Conservation (phyloP, 148 eudicot genomes). For the Euryodendron excelsum region DNA sequence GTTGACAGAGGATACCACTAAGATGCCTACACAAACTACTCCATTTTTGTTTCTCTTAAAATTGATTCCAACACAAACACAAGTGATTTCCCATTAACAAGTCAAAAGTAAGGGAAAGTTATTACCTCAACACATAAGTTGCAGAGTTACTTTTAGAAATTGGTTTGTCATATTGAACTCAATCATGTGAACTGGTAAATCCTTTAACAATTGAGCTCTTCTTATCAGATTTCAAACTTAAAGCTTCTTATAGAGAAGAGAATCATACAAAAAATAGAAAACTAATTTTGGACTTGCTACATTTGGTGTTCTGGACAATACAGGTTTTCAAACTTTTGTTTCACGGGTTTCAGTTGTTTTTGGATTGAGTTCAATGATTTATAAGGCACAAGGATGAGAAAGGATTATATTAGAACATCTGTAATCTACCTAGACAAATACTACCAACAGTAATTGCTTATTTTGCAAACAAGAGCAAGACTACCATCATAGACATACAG, state of each 20-base stretch:
- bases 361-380: no score
- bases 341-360: no score
- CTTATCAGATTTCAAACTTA: neutral
- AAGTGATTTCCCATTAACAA: neutral
- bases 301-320: no score
- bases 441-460: neutral
- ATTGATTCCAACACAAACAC: no score
- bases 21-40: neutral
- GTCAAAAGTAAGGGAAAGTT: neutral
- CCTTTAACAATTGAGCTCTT: neutral
- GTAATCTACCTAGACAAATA: neutral
- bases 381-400: neutral
- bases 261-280: no score
- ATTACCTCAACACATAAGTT: neutral
- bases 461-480: slow-evolving; percentile 2
- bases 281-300: no score
- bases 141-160: neutral
- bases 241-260: neutral
- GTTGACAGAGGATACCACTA: neutral
- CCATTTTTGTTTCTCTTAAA: neutral
- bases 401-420: no score
- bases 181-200: neutral
- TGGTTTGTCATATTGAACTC: neutral
- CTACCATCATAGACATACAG: neutral
- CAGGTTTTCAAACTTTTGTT: no score